Conservation (phyloP, 2,329 filamentous ascomycete genomes). For the Dendrostoma leiphaemia region DNA sequence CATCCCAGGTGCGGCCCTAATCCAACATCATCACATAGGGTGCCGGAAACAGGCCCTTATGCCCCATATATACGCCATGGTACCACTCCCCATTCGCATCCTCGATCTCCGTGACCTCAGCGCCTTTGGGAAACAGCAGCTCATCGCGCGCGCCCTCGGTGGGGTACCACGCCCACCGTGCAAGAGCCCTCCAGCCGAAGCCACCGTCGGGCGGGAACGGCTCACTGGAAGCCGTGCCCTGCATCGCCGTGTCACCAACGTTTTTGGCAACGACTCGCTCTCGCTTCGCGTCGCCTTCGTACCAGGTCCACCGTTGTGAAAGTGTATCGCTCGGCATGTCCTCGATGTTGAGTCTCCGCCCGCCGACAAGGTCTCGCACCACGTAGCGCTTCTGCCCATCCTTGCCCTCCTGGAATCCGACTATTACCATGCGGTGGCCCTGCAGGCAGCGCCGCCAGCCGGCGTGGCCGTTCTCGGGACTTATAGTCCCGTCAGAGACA, state of each 20-base stretch:
- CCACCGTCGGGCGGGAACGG: slow-evolving; percentile 75
- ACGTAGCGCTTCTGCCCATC: slow-evolving; percentile 68
- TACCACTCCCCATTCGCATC: slow-evolving; percentile 92
- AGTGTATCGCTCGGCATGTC: slow-evolving; percentile 32
- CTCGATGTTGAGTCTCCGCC: slow-evolving; percentile 64
- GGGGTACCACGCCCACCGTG: slow-evolving; percentile 78
- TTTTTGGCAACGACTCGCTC: slow-evolving; percentile 51
- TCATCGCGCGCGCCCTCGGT: slow-evolving; percentile 66
- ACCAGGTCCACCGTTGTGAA: slow-evolving; percentile 54
- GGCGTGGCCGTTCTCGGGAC: slow-evolving; percentile 69
- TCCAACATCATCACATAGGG: slow-evolving; percentile 63
- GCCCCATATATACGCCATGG: slow-evolving; percentile 81
- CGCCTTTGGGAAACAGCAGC: slow-evolving; percentile 77
- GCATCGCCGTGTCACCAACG: slow-evolving; percentile 44
- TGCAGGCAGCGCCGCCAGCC: slow-evolving; percentile 82
- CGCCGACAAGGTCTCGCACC: slow-evolving; percentile 74
- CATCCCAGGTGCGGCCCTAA: not conserved
- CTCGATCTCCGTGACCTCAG: slow-evolving; percentile 79
- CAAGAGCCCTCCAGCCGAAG: slow-evolving; percentile 59
- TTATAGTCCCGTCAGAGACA: slow-evolving; percentile 62
- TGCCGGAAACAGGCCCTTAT: slow-evolving; percentile 75
- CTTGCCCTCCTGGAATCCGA: slow-evolving; percentile 69
- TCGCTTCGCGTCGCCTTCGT: slow-evolving; percentile 31
- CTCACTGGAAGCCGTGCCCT: slow-evolving; percentile 25
- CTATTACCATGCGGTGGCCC: slow-evolving; percentile 80